phyloP scores from a whole-genome alignment of 306 rosid genomes.

The Lithocarpus polystachyus region DNA sequence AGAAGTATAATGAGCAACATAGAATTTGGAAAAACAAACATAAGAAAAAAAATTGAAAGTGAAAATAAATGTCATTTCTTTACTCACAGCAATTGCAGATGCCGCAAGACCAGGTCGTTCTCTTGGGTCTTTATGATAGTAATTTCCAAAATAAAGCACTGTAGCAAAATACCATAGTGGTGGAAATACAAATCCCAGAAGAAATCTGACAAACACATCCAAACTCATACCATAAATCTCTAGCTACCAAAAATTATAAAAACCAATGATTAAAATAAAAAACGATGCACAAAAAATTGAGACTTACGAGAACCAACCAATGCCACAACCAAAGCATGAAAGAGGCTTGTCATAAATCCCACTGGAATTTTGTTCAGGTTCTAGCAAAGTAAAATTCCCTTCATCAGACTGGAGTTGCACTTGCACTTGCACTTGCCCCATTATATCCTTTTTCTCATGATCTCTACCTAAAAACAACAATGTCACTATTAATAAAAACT shows the following conservation, averaged over 20 bases:
- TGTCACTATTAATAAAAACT: background rate
- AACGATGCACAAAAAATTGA: background rate
- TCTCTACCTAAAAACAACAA: constrained; percentile 14
- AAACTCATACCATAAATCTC: background rate
- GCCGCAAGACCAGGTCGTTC: constrained; percentile 45
- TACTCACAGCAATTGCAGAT: constrained; percentile 42
- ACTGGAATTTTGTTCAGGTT: constrained; percentile 1
- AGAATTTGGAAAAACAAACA: background rate
- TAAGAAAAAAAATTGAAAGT: too few relatives aligned
- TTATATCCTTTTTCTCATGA: constrained; percentile 3
- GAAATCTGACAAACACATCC: constrained; percentile 17
- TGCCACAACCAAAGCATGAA: constrained; percentile 38
- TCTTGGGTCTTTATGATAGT: constrained; percentile 28
- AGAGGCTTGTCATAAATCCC: constrained; percentile 34
- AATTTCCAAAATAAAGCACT: constrained; percentile 25
- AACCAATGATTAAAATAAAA: background rate
- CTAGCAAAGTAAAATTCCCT: constrained; percentile 6
- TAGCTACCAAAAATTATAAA: too few relatives aligned
- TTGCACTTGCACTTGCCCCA: background rate
- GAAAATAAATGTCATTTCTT: too few relatives aligned
- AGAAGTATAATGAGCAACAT: background rate
- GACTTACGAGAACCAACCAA: constrained; percentile 46
- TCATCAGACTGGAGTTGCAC: constrained; percentile 15
- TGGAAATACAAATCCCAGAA: constrained; percentile 40
- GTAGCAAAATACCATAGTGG: constrained; percentile 38